These are phyloP conservation scores for Tricholoma hemisulphureum DNA, from an alignment of 768 basidiomycete species.

Conservation along the genomic window DNA sequence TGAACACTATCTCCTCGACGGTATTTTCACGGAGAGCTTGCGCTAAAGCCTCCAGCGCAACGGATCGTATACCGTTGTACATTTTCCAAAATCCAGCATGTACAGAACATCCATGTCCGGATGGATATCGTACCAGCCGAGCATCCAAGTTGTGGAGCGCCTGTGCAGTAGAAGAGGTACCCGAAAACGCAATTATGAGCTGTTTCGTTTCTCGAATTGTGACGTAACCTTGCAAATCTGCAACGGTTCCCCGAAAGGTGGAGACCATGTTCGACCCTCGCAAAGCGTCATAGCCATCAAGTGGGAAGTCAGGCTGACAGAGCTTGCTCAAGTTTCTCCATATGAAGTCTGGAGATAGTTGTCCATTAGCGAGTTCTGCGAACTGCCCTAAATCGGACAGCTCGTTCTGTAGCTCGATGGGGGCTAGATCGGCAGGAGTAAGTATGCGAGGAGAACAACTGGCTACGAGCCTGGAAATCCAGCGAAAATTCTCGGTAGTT, in stretches of 20 bases:
- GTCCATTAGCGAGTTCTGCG: background rate
- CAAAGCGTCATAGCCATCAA: background rate
- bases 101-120: background rate
- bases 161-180: background rate
- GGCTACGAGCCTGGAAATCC: background rate
- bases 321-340: background rate
- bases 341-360: background rate
- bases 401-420: background rate
- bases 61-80: background rate
- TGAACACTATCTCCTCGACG: background rate
- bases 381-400: background rate
- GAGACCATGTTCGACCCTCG: background rate
- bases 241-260: background rate
- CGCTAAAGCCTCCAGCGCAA: background rate
- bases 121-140: background rate
- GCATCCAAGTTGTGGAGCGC: background rate
- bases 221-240: background rate
- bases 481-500: background rate
- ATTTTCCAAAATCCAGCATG: background rate
- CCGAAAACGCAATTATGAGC: background rate
- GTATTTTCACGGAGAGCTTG: background rate
- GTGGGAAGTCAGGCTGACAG: background rate
- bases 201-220: background rate
- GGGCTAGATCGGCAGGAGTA: background rate
- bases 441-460: background rate